These are phyloP conservation scores for Yarrowia osloensis DNA, from an alignment of 805 yeast species.

Conservation along the genomic window DNA sequence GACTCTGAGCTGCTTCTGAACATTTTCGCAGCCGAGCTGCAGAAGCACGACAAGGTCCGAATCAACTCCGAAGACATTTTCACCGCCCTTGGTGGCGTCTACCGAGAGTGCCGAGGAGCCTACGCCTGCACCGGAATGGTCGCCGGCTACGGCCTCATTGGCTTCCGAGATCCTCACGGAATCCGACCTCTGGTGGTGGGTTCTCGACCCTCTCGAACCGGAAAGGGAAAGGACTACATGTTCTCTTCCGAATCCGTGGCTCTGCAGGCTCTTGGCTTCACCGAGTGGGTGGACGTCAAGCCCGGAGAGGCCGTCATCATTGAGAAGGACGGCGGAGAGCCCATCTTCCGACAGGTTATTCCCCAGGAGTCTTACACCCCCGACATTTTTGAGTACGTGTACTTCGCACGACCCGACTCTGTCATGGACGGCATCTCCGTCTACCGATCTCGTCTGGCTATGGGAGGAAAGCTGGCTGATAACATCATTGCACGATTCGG, in stretches of 20 bases:
- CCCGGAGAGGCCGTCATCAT: constrained; percentile 98
- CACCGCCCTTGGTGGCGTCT: constrained; percentile 81
- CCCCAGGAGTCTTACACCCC: constrained; percentile 81
- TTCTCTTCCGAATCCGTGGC: constrained; percentile 95
- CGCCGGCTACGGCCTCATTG: constrained; percentile 94
- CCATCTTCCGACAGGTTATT: constrained; percentile 85
- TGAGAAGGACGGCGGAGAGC: constrained; percentile 69
- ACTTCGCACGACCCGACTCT: constrained; percentile 96
- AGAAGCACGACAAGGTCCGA: constrained; percentile 87
- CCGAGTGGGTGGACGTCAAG: constrained; percentile 71
- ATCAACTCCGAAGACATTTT: constrained; percentile 89
- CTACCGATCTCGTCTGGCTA: constrained; percentile 84
- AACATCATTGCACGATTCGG: constrained; percentile 55
- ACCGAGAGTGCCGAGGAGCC: constrained; percentile 85
- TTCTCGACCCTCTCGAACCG: constrained; percentile 69
- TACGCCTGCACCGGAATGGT: constrained; percentile 93
- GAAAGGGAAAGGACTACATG: constrained; percentile 77
- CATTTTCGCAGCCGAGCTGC: constrained; percentile 88
- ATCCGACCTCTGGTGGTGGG: constrained; percentile 90
- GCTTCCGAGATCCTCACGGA: constrained; percentile 97
- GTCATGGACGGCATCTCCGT: constrained; percentile 97
- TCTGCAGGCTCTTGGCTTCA: constrained; percentile 85
- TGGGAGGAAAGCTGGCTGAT: constrained; percentile 88
- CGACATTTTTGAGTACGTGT: constrained; percentile 94
- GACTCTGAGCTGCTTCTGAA: constrained; percentile 91